phyloP scores from a whole-genome alignment of 352 stramenopile species.

The Paralagenidium karlingii region DNA sequence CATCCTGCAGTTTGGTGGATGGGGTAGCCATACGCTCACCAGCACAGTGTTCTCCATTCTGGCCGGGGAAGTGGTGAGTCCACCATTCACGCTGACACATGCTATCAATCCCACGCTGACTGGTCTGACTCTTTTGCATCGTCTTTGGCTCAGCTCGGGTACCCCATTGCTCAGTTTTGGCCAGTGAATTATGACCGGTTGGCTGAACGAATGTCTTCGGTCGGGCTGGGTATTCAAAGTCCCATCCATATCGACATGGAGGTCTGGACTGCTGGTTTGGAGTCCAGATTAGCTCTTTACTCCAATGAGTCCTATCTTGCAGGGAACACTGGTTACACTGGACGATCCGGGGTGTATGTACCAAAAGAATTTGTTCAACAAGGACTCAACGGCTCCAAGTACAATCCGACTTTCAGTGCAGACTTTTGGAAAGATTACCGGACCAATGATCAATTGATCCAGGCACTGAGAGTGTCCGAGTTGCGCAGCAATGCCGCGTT shows the following conservation, averaged over 20 bases:
- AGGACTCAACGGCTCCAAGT: conserved; percentile 10
- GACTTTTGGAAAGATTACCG: conserved; percentile 49
- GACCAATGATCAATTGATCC: conserved; percentile 19
- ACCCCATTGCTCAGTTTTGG: too few relatives aligned
- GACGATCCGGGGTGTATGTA: conserved; percentile 22
- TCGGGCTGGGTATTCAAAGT: conserved; percentile 8
- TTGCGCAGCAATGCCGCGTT: conserved; percentile 10
- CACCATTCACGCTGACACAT: too few relatives aligned
- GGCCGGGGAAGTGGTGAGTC: conserved; percentile 24
- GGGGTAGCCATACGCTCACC: too few relatives aligned
- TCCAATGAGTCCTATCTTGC: too few relatives aligned
- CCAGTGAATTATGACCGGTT: too few relatives aligned
- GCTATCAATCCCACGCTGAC: too few relatives aligned
- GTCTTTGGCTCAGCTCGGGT: too few relatives aligned
- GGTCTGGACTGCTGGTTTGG: conserved; percentile 8
- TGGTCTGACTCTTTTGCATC: too few relatives aligned
- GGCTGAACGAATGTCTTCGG: conserved; percentile 24
- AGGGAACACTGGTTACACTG: conserved; percentile 15
- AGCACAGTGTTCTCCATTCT: conserved; percentile 32
- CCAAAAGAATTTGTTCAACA: conserved; percentile 17
- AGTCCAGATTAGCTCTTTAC: conserved; percentile 18
- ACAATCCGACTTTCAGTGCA: conserved; percentile 13
- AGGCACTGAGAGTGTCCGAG: conserved; percentile 7
- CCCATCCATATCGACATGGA: conserved; percentile 19
- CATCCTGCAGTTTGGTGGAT: conserved; percentile 14